These are phyloP conservation scores for Citeromyces siamensis DNA, from an alignment of 1,139 yeast genomes.

Conservation along the genomic window DNA sequence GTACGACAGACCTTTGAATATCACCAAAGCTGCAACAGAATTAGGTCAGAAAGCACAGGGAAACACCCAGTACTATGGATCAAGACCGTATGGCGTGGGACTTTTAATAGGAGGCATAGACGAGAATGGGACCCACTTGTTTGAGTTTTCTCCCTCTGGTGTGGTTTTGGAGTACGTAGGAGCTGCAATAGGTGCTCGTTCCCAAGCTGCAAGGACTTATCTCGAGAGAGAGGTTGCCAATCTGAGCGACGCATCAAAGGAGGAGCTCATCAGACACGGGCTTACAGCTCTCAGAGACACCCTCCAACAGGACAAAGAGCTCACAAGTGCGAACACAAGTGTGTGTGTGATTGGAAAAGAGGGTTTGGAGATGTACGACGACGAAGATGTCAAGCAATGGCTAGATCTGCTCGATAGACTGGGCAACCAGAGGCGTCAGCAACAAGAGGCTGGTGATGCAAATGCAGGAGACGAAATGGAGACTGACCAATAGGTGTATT, in stretches of 20 bases:
- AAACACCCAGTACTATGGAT: slow-evolving; percentile 92
- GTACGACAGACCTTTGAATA: slow-evolving; percentile 78
- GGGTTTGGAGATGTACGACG: slow-evolving; percentile 69
- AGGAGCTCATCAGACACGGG: slow-evolving; percentile 76
- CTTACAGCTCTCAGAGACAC: slow-evolving; percentile 91
- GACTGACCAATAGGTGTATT: slow-evolving; percentile 25
- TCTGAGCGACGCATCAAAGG: slow-evolving; percentile 49
- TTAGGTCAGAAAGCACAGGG: slow-evolving; percentile 96
- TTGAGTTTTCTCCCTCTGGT: slow-evolving; percentile 95
- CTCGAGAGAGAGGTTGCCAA: slow-evolving; percentile 73
- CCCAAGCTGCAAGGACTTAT: slow-evolving; percentile 96
- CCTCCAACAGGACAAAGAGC: slow-evolving; percentile 85
- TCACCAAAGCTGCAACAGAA: slow-evolving; percentile 72
- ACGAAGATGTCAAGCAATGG: slow-evolving; percentile 74
- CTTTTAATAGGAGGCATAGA: slow-evolving; percentile 85
- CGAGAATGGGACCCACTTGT: slow-evolving; percentile 87
- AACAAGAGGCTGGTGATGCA: slow-evolving; percentile 26
- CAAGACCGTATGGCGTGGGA: slow-evolving; percentile 97
- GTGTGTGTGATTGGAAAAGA: slow-evolving; percentile 77
- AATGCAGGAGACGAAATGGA: slow-evolving; percentile 37
- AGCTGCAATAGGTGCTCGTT: slow-evolving; percentile 96
- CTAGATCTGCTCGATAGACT: slow-evolving; percentile 41
- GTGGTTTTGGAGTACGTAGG: slow-evolving; percentile 85
- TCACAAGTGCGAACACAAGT: slow-evolving; percentile 73
- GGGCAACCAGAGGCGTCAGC: slow-evolving; percentile 34